A percentile compares a stretch with the other conserved stretches of the same genome.
These are phyloP conservation scores for Xylogone sp. DNA, from an alignment of 2,329 filamentous ascomycete genomes.

Conservation along the genomic window DNA sequence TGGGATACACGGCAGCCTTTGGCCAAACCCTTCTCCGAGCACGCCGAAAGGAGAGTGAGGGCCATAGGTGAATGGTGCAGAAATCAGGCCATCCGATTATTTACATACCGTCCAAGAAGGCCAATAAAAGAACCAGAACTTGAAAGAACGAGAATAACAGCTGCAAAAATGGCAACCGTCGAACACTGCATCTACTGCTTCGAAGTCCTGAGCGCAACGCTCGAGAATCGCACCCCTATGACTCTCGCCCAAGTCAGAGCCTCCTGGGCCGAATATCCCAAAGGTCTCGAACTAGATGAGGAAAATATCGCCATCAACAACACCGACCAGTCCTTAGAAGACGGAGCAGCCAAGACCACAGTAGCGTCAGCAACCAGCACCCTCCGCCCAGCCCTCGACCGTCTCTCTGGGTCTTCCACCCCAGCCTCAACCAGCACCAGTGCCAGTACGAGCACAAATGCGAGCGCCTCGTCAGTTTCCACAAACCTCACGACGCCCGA, in stretches of 20 bases:
- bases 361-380: slow-evolving; percentile 8
- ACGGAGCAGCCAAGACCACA: slow-evolving; percentile 9
- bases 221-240: slow-evolving; percentile 65
- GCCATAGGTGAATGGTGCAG: no score
- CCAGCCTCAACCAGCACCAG: slow-evolving; percentile 14
- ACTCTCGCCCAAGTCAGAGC: slow-evolving; percentile 66
- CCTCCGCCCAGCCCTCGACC: slow-evolving; percentile 10
- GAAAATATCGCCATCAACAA: no score
- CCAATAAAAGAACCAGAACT: background rate
- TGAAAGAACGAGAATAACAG: background rate
- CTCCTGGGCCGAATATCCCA: slow-evolving; percentile 46
- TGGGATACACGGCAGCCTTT: background rate
- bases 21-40: no score
- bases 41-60: no score
- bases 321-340: slow-evolving; percentile 32
- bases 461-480: slow-evolving; percentile 19
- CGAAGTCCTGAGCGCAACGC: slow-evolving; percentile 74
- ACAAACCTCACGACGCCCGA: slow-evolving; percentile 38
- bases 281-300: slow-evolving; percentile 30
- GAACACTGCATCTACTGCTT: slow-evolving; percentile 93
- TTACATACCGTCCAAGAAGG: background rate
- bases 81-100: no score
- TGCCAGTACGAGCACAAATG: slow-evolving; percentile 15
- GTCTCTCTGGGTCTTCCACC: slow-evolving; percentile 10
- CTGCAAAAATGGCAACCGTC: slow-evolving; percentile 70